A percentile compares a stretch with the other conserved stretches of the same genome.
phyloP scores from a whole-genome alignment of 495 filamentous ascomycete genomes.

The Daldinia bambusicola region DNA sequence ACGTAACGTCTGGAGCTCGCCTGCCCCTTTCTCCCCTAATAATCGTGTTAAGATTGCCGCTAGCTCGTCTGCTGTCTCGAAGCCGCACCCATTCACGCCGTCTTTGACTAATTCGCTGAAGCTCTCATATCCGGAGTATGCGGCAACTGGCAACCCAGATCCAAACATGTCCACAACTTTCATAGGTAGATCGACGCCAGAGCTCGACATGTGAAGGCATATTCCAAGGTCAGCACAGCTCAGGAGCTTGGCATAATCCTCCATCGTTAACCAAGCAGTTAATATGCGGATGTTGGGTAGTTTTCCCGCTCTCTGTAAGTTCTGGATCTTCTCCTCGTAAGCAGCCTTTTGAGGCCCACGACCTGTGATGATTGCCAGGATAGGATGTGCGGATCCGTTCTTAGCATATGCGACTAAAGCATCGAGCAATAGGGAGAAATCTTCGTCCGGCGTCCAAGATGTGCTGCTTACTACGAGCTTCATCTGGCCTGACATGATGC shows the following conservation, averaged over 20 bases:
- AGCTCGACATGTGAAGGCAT: constrained; percentile 90
- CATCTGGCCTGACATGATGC: constrained; percentile 65
- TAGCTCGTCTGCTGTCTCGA: constrained; percentile 72
- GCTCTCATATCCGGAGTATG: constrained; percentile 82
- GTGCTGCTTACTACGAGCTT: constrained; percentile 87
- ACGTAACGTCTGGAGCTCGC: constrained; percentile 69
- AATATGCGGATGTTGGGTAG: constrained; percentile 74
- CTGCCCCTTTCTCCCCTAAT: constrained; percentile 59
- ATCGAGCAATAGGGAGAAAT: constrained; percentile 89
- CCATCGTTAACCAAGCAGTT: constrained; percentile 83
- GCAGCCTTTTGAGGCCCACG: constrained; percentile 84
- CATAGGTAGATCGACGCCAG: constrained; percentile 97
- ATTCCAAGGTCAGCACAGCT: constrained; percentile 90
- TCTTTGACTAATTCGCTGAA: constrained; percentile 88
- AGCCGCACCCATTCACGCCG: constrained; percentile 85
- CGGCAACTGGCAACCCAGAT: constrained; percentile 87
- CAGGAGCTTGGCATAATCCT: constrained; percentile 88
- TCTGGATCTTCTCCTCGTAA: constrained; percentile 73
- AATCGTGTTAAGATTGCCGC: constrained; percentile 67
- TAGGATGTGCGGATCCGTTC: constrained; percentile 59
- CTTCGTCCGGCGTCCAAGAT: constrained; percentile 96
- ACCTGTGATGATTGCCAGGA: constrained; percentile 89
- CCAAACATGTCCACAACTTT: constrained; percentile 99
- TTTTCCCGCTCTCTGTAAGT: constrained; percentile 66
- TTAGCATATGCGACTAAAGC: constrained; percentile 76